Conservation (phyloP, 371 early-diverging fungal genomes). For the Syncephalastrum sp. region DNA sequence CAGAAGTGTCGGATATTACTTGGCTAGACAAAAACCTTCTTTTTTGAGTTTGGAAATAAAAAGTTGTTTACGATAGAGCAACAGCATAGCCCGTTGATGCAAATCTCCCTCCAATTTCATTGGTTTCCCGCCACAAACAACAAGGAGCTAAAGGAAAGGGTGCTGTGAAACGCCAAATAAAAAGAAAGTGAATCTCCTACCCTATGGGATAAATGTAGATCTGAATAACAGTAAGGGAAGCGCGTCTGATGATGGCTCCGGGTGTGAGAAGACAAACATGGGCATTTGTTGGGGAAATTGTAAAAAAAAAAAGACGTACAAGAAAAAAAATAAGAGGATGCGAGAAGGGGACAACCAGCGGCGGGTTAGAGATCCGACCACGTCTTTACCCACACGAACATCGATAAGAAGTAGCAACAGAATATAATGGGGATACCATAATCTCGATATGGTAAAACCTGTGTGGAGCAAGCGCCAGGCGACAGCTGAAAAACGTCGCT, state of each 20-base stretch:
- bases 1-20: too few species aligned
- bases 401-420: slow-evolving; percentile 2
- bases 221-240: too few species aligned
- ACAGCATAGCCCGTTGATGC: background rate
- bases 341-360: too few species aligned
- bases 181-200: background rate
- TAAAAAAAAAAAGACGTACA: background rate
- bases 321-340: too few species aligned
- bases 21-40: background rate
- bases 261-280: too few species aligned
- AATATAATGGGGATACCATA: background rate
- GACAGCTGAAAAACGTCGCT: background rate
- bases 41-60: background rate
- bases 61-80: background rate
- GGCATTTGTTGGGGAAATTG: slow-evolving; percentile 2
- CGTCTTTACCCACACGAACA: slow-evolving; percentile 1
- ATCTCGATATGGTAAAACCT: slow-evolving; percentile 8
- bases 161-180: slow-evolving; percentile 3
- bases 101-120: too few species aligned
- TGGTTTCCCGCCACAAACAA: slow-evolving; percentile 3
- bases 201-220: background rate
- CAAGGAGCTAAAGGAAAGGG: slow-evolving; percentile 1
- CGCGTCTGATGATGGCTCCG: too few species aligned
- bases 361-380: slow-evolving; percentile 2
- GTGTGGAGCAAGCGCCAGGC: slow-evolving; percentile 10